These are phyloP conservation scores for Globisporangium sylvaticum DNA, from an alignment of 352 stramenopile species.

Conservation along the genomic window DNA sequence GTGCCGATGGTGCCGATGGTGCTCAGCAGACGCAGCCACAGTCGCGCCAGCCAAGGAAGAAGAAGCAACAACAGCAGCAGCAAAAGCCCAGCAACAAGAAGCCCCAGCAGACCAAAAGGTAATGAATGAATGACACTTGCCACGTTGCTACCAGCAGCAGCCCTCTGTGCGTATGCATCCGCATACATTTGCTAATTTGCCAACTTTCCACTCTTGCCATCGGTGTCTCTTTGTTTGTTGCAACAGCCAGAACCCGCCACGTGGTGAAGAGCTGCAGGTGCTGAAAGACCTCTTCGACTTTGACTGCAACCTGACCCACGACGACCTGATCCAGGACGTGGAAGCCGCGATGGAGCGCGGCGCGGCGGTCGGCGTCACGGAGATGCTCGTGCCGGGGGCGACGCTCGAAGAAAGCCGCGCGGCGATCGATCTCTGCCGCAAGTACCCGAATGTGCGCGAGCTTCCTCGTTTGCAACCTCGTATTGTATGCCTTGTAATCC, in stretches of 20 bases:
- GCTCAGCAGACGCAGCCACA: neutral
- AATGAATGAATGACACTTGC: neutral
- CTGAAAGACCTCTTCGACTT: conserved; percentile 64
- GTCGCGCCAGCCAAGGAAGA: neutral
- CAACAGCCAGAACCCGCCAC: neutral
- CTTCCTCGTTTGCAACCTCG: neutral
- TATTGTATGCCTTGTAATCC: neutral
- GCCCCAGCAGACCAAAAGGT: neutral
- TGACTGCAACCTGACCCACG: conserved; percentile 80
- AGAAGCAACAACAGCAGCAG: neutral
- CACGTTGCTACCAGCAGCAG: neutral
- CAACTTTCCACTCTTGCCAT: neutral
- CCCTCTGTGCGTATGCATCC: no score
- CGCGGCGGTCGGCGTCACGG: conserved; percentile 36
- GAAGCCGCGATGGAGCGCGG: conserved; percentile 35
- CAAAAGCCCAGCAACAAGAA: neutral
- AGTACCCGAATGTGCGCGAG: conserved; percentile 29
- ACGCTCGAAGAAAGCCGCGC: conserved; percentile 62
- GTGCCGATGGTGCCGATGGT: neutral
- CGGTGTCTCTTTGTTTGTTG: neutral
- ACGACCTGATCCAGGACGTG: conserved; percentile 46
- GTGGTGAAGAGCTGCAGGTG: neutral
- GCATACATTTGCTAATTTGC: neutral
- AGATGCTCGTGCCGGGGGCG: conserved; percentile 75
- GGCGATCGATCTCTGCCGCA: conserved; percentile 51